Base-by-base conservation (phyloP, 1,139 yeast species). In the Blastobotrys elegans region DNA sequence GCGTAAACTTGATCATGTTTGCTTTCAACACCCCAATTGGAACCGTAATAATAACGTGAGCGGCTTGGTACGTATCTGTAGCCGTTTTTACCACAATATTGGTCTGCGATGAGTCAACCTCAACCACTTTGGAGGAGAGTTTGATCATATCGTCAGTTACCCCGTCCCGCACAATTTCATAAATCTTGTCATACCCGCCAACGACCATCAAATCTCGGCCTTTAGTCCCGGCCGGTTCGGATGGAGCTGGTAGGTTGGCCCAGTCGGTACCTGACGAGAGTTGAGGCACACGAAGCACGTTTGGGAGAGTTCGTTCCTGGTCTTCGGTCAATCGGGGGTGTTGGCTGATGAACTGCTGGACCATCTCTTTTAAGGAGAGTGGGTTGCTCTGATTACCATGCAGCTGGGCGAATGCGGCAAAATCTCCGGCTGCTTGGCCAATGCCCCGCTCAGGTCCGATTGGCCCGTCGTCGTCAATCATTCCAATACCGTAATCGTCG, bases 121-220 rank as follows among this genome's bases (percentile, higher is more conserved):
- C 56, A 1, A 51, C 61, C 0, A 85, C 89, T 32, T 74, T 74
- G 3, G 73, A 66, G 30, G 70, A 67, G 22, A 76, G 63, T n/a
- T 61, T 55, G 6, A 86, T 62, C 43, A 68, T 62, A 0, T 67
- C 64, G 2, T 54, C 33, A 0, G 81, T 77, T 11, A 84, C 61
- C 14, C 53, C 56, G 14, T 51, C 56, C 27, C 52, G 38, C 16
- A 64, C 40, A 10, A 47, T 46, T 16, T 56, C 41, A 36, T 53
- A 53, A n/a, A 64, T 49, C 32, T 54, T 43, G 49, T 55, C 62
- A 48, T 59, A 74, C 55, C 96, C 96, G 64, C 95, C 96, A 51
- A 86, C 71, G 1, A 95, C 89, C 62, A 82, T 86, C 40, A 95
- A 94, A 48, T 95, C 86, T 71, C 96, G 81, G 53, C 89, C 94